phyloP scores from a whole-genome alignment of 106 monocot genomes.

The Hemerocallis citrina region DNA sequence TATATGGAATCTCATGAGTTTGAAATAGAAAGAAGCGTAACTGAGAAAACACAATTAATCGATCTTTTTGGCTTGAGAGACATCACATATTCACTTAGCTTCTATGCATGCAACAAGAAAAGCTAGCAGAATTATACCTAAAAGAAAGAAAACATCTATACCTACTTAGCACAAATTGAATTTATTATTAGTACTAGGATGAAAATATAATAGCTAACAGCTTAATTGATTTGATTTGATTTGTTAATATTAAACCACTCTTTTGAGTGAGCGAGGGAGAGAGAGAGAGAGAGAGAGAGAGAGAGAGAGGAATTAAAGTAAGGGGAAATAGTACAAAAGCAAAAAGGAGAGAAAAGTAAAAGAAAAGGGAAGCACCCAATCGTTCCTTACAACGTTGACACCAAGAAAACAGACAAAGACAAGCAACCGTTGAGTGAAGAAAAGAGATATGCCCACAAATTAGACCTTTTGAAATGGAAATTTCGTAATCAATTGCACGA shows the following conservation, averaged over 20 bases:
- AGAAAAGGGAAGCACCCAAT: constrained; percentile 10
- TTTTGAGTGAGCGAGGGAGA: not conserved
- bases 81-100: constrained; percentile 7
- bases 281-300: not conserved
- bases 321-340: too few relatives aligned
- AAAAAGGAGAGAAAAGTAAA: constrained; percentile 10
- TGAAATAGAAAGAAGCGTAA: constrained; percentile 8
- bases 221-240: constrained; percentile 5
- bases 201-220: not conserved
- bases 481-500: not conserved
- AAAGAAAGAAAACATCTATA: constrained; percentile 2
- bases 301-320: not conserved
- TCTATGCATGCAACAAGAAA: constrained; percentile 14
- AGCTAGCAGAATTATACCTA: not conserved
- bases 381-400: constrained; percentile 19
- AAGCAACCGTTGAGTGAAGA: constrained; percentile 29
- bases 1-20: not conserved
- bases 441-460: constrained; percentile 11
- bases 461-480: not conserved
- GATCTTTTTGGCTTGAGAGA: not conserved
- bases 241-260: not conserved
- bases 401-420: constrained; percentile 18
- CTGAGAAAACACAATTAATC: too few relatives aligned
- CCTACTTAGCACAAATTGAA: not conserved
- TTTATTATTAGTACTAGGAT: not conserved